Conservation (phyloP, 441 rosid species). For the Arabidopsis lyrata region DNA sequence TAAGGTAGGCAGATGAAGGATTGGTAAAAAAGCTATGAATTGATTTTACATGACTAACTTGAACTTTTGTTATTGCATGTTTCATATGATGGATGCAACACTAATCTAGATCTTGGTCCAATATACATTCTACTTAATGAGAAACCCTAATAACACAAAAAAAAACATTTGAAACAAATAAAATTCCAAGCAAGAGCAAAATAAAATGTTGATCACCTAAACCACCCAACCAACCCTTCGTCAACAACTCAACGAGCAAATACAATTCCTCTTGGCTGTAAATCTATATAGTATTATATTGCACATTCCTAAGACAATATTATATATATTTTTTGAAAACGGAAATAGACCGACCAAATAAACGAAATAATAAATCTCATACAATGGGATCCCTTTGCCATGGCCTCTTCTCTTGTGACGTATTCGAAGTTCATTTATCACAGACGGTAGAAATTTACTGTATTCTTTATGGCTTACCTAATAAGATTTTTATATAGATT, state of each 20-base stretch:
- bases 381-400: conserved; percentile 2
- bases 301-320: not conserved
- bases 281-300: not conserved
- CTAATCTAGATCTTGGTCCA: conserved; percentile 1
- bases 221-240: conserved; percentile 6
- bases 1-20: not conserved
- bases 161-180: conserved; percentile 4
- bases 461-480: conserved; percentile 37
- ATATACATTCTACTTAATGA: not conserved
- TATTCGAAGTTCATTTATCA: conserved; percentile 7
- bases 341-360: conserved; percentile 26
- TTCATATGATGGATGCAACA: not conserved
- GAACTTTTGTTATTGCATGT: not conserved
- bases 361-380: conserved; percentile 18
- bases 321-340: not conserved
- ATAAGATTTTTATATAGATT: not conserved
- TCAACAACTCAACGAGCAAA: conserved; percentile 3
- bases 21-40: not conserved
- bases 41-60: not conserved
- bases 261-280: conserved; percentile 1
- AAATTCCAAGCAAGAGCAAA: not conserved
- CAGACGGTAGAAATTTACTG: conserved; percentile 29
- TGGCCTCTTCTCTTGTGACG: conserved; percentile 27
- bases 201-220: conserved; percentile 35
- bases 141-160: not conserved